These are phyloP conservation scores for Leishmania tropica DNA, from an alignment of 208 protist genomes.

Conservation along the genomic window DNA sequence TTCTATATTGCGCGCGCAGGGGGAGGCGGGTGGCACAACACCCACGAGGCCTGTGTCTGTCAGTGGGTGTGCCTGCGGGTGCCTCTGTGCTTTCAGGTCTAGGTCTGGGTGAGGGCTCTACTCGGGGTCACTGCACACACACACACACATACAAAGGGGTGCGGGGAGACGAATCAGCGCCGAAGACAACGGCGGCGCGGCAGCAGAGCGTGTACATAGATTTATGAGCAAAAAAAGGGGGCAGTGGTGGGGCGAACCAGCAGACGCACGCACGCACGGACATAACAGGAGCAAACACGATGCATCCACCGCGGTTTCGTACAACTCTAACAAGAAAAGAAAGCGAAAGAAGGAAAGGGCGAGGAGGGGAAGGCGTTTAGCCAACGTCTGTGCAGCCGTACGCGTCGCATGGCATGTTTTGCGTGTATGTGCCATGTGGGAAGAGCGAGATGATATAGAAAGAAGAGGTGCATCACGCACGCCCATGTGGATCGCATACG, in stretches of 20 bases:
- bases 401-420: background rate
- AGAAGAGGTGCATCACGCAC: background rate
- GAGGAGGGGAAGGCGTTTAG: background rate
- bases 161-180: no score
- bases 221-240: no score
- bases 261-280: constrained; percentile 7
- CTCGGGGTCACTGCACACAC: background rate
- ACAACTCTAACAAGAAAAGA: background rate
- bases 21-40: background rate
- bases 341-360: background rate
- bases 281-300: background rate
- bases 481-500: no score
- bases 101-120: background rate
- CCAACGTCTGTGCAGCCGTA: background rate
- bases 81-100: background rate
- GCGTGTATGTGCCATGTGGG: background rate
- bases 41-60: background rate
- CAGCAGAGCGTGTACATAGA: no score
- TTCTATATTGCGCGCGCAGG: background rate
- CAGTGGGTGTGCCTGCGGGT: constrained; percentile 1
- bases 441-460: background rate
- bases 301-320: no score
- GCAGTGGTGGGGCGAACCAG: no score
- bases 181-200: no score
- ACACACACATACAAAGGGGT: no score